phyloP scores from a whole-genome alignment of 805 yeast genomes.

The Wickerhamiella parazyma region DNA sequence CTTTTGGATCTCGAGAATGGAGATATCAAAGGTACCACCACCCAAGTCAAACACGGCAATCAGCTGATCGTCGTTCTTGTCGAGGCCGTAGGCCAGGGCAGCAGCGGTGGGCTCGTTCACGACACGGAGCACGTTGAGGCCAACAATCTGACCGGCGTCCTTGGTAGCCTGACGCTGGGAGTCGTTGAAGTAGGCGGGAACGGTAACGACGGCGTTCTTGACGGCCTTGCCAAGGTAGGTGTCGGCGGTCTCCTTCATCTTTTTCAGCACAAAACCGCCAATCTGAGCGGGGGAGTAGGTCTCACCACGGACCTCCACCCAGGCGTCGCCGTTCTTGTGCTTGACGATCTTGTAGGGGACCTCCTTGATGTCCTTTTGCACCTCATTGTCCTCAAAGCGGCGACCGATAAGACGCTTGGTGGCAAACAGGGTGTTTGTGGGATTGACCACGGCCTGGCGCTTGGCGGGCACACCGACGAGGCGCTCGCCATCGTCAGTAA shows the following conservation, averaged over 20 bases:
- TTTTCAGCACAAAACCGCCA: constrained; percentile 85
- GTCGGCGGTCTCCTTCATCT: constrained; percentile 98
- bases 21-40: constrained; percentile 98
- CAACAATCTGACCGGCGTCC: constrained; percentile 96
- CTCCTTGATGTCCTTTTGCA: constrained; percentile 74
- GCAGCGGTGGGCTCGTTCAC: constrained; percentile 91
- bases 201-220: constrained; percentile 81
- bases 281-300: constrained; percentile 89
- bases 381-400: constrained; percentile 78
- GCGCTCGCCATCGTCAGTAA: constrained; percentile 82
- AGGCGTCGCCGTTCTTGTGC: constrained; percentile 89
- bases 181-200: constrained; percentile 83
- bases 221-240: constrained; percentile 76
- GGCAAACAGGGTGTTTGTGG: constrained; percentile 85
- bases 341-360: constrained; percentile 85
- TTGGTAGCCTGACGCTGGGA: constrained; percentile 90
- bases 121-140: constrained; percentile 77
- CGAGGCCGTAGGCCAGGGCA: constrained; percentile 89
- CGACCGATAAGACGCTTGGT: constrained; percentile 93
- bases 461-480: constrained; percentile 91
- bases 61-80: constrained; percentile 66
- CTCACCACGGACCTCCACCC: constrained; percentile 85
- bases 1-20: constrained; percentile 89
- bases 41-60: constrained; percentile 96
- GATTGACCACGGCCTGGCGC: constrained; percentile 91